Conservation (phyloP, 2,329 filamentous ascomycete species). For the Biscogniauxia marginata region DNA sequence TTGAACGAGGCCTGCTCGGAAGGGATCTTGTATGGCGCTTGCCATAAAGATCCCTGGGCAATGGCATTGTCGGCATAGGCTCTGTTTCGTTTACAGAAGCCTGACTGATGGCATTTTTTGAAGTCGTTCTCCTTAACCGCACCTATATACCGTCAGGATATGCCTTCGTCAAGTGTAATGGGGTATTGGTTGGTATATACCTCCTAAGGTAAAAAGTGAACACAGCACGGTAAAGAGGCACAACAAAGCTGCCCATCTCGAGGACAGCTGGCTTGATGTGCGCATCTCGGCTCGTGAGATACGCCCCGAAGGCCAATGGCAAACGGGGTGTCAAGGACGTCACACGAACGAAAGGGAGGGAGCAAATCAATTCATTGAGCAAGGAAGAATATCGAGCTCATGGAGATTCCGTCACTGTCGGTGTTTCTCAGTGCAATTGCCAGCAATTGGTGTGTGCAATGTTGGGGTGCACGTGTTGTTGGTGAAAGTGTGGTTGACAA, state of each 20-base stretch:
- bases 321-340: conserved; percentile 27
- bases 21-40: conserved; percentile 76
- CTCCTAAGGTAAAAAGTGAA: conserved; percentile 61
- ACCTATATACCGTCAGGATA: conserved; percentile 45
- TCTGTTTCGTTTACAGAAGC: conserved; percentile 95
- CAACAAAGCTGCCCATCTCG: conserved; percentile 64
- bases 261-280: conserved; percentile 49
- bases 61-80: conserved; percentile 78
- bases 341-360: conserved; percentile 20
- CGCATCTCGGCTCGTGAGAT: conserved; percentile 45
- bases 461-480: too few relatives aligned
- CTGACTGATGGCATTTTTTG: conserved; percentile 93
- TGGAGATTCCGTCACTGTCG: background rate
- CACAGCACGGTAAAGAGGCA: conserved; percentile 58
- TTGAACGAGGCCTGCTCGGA: conserved; percentile 71
- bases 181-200: conserved; percentile 40
- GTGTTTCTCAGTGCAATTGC: conserved; percentile 1
- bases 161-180: background rate
- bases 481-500: background rate
- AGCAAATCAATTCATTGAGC: conserved; percentile 1
- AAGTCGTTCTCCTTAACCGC: conserved; percentile 95
- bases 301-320: conserved; percentile 23
- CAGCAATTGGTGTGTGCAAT: conserved; percentile 4
- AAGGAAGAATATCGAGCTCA: background rate
- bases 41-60: conserved; percentile 65